Base-by-base conservation (phyloP, 2,329 filamentous ascomycete species). In the Colletotrichum sp. region DNA sequence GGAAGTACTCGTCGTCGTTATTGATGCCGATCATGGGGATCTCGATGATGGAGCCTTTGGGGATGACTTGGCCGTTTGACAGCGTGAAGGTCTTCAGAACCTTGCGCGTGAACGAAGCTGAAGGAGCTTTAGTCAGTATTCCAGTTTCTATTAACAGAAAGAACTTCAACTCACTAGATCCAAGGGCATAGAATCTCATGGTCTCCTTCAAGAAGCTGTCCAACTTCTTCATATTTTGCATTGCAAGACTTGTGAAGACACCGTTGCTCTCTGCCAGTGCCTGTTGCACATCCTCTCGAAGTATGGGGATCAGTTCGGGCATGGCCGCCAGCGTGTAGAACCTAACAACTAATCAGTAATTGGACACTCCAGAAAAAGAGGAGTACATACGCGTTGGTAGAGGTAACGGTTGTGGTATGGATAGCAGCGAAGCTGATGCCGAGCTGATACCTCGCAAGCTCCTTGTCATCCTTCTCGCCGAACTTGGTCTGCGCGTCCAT, bases 31-130 rank as follows among this genome's bases (percentile, higher is more conserved):
- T 80, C 15, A 83, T 77, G 0, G 88, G 84, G 1, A 87, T 81
- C 73, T 89, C 84, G 36, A 89, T 83, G n/a, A 84, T 82, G 8
- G 85, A 85, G 32, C 87, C 87, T 3, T 84, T 82, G 1, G 88
- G 87, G 12, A 89, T 84, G 44, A 86, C 84, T 64, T 90, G 88
- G 19, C 90, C 90, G 79, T 90, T 89, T 61, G 89, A 90, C 3
- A 91, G 87, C 3, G 86, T 86, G 78, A 92, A 86, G 6, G 87
- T 84, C 78, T 87, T 85, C 44, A 89, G 82, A 12, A 90, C 89
- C 77, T 88, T 89, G 75, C 90, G 88, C 29, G 81, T 80, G 81
- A 91, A 91, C 4, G 89, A 86, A 2, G 84, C 85, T 84, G 12
- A 16, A 3, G 39, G n/a, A 25, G 5, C 5, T 5, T 1, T 8